Conservation (phyloP, 495 filamentous ascomycete species). For the Ramalina peruviana region DNA sequence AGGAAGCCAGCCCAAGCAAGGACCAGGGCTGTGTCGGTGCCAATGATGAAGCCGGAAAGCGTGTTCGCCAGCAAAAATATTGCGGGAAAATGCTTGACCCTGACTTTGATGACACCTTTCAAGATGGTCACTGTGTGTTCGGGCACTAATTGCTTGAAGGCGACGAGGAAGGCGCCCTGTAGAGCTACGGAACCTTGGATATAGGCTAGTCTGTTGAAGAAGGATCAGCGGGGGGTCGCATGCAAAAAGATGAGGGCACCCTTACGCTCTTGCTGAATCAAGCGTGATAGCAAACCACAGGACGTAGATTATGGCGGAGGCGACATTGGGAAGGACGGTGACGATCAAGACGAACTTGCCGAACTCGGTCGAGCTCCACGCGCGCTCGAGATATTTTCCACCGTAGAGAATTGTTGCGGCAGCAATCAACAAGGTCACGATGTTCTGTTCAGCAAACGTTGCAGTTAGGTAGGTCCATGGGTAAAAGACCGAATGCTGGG, state of each 20-base stretch:
- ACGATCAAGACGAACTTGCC: slow-evolving; percentile 75
- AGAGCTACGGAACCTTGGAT: slow-evolving; percentile 67
- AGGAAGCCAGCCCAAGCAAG: slow-evolving; percentile 73
- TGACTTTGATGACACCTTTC: slow-evolving; percentile 72
- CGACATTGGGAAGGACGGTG: slow-evolving; percentile 63
- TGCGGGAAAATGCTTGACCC: slow-evolving; percentile 86
- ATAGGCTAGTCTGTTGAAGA: slow-evolving; percentile 5
- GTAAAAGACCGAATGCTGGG: slow-evolving; percentile 67
- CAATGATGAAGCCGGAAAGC: slow-evolving; percentile 62
- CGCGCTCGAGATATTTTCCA: slow-evolving; percentile 86
- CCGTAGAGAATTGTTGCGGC: slow-evolving; percentile 79
- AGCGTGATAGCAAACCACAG: slow-evolving; percentile 56
- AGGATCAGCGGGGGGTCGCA: slow-evolving; percentile 15
- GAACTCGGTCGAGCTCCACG: slow-evolving; percentile 89
- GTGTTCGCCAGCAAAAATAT: slow-evolving; percentile 71
- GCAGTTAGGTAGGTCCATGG: slow-evolving; percentile 87
- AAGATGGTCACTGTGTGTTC: slow-evolving; percentile 96
- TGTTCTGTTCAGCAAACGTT: slow-evolving; percentile 83
- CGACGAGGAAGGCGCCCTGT: slow-evolving; percentile 88
- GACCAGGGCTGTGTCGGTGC: slow-evolving; percentile 72
- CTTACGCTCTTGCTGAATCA: slow-evolving; percentile 56
- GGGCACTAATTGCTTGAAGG: slow-evolving; percentile 95
- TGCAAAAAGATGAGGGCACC: slow-evolving; percentile 13
- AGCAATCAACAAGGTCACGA: slow-evolving; percentile 73
- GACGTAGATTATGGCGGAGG: slow-evolving; percentile 59